These are phyloP conservation scores for Polygonum aviculare DNA, from an alignment of 148 eudicot species.

Conservation along the genomic window DNA sequence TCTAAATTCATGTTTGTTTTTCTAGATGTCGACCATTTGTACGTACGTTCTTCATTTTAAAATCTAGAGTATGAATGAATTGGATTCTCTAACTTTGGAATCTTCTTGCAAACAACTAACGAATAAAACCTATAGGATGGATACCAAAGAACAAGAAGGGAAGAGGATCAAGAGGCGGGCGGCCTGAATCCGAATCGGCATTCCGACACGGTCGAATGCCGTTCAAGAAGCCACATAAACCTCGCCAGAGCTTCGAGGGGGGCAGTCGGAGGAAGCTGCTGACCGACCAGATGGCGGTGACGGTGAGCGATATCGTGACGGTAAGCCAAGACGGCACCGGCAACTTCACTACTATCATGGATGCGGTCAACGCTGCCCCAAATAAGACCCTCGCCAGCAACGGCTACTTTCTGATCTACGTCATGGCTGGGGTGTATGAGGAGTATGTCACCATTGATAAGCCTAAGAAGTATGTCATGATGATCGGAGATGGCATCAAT, in stretches of 20 bases:
- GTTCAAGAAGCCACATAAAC: not conserved
- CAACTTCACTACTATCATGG: slow-evolving; percentile 42
- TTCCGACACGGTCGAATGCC: not conserved
- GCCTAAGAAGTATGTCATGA: slow-evolving; percentile 59
- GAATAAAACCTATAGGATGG: slow-evolving; percentile 27
- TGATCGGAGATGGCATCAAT: slow-evolving; percentile 87
- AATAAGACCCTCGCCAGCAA: slow-evolving; percentile 22
- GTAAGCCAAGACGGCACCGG: slow-evolving; percentile 55
- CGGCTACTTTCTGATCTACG: slow-evolving; percentile 68
- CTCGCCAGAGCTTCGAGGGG: not conserved
- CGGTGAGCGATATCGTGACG: slow-evolving; percentile 38
- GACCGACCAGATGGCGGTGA: not conserved
- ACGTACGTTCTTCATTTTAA: no score
- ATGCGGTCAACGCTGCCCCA: slow-evolving; percentile 59
- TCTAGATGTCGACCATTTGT: no score
- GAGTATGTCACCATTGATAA: slow-evolving; percentile 38
- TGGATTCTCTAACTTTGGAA: no score
- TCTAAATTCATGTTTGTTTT: no score
- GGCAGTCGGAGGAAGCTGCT: not conserved
- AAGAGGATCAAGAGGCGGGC: not conserved
- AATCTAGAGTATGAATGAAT: no score
- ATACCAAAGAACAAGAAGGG: slow-evolving; percentile 29
- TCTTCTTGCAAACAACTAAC: not conserved
- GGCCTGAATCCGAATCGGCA: not conserved
- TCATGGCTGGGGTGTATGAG: slow-evolving; percentile 21